Percentiles rank a stretch among this genome's conserved stretches.
Conservation (phyloP, 2,329 filamentous ascomycete species). For the Scedosporium dehoogii region DNA sequence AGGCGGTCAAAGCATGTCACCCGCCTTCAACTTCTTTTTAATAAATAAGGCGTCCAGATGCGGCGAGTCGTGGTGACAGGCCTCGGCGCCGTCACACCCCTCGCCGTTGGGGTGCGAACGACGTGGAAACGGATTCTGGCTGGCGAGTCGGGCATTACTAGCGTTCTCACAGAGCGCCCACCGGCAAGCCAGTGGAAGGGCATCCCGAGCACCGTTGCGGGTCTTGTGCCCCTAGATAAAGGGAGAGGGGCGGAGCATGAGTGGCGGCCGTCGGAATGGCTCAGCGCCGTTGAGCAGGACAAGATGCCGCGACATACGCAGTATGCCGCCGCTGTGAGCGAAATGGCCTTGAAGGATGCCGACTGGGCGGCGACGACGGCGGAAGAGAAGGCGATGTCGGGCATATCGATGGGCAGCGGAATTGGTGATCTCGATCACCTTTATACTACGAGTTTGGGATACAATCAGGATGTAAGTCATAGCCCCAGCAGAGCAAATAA, state of each 20-base stretch:
- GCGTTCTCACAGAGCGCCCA: constrained; percentile 39
- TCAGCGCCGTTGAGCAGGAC: constrained; percentile 45
- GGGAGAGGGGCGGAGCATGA: constrained; percentile 25
- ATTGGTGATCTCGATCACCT: constrained; percentile 92
- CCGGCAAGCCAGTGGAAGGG: constrained; percentile 56
- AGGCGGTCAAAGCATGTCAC: background rate
- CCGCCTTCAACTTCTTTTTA: background rate
- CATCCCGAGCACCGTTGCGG: constrained; percentile 78
- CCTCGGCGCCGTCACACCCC: constrained; percentile 70
- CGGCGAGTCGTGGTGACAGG: constrained; percentile 77
- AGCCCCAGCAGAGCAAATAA: background rate
- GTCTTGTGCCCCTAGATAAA: constrained; percentile 54
- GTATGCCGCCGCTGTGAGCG: constrained; percentile 77
- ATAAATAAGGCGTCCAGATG: constrained; percentile 24
- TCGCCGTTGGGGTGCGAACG: constrained; percentile 67
- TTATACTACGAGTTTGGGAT: constrained; percentile 72
- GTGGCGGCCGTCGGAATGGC: constrained; percentile 46
- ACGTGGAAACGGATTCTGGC: constrained; percentile 77
- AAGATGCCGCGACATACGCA: constrained; percentile 89
- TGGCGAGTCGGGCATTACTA: constrained; percentile 71
- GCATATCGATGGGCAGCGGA: constrained; percentile 87
- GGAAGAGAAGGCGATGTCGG: constrained; percentile 64
- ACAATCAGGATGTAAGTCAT: constrained; percentile 55
- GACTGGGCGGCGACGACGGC: constrained; percentile 56
- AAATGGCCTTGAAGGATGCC: constrained; percentile 79